These are phyloP conservation scores for Pestalotiopsis sp. DNA, from an alignment of 2,329 filamentous ascomycete species.

Conservation along the genomic window DNA sequence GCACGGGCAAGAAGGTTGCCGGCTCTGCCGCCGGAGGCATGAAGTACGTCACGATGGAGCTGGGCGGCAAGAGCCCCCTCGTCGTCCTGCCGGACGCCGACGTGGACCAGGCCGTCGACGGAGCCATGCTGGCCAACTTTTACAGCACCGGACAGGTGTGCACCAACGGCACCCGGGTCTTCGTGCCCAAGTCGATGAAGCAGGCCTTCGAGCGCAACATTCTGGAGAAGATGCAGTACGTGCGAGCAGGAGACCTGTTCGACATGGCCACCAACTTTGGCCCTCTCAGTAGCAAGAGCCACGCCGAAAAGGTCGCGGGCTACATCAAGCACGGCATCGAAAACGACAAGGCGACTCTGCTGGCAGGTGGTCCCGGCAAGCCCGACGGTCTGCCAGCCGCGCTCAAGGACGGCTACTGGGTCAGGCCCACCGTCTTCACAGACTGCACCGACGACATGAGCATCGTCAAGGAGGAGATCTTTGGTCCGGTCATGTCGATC, in stretches of 20 bases:
- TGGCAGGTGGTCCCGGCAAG: slow-evolving; percentile 70
- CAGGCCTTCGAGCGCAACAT: slow-evolving; percentile 69
- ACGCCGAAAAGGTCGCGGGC: slow-evolving; percentile 75
- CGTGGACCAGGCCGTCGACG: slow-evolving; percentile 79
- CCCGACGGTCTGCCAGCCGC: slow-evolving; percentile 53
- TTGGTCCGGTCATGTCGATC: slow-evolving; percentile 85
- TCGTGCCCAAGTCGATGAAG: slow-evolving; percentile 71
- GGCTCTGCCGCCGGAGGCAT: slow-evolving; percentile 74
- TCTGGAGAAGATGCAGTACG: slow-evolving; percentile 68
- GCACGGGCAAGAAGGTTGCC: slow-evolving; percentile 82
- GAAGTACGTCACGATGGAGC: slow-evolving; percentile 92
- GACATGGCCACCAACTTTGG: slow-evolving; percentile 80
- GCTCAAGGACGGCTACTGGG: slow-evolving; percentile 74
- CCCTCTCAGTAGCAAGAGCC: slow-evolving; percentile 74
- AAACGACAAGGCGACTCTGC: slow-evolving; percentile 71
- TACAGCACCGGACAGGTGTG: slow-evolving; percentile 91
- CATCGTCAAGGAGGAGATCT: slow-evolving; percentile 82
- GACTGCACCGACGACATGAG: slow-evolving; percentile 83
- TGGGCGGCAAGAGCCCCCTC: slow-evolving; percentile 84
- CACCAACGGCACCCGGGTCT: slow-evolving; percentile 89
- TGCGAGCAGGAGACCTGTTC: slow-evolving; percentile 74
- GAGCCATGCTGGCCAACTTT: slow-evolving; percentile 93
- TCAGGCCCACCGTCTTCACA: slow-evolving; percentile 82
- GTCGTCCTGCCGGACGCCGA: slow-evolving; percentile 81
- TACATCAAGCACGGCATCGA: slow-evolving; percentile 80